Percentiles rank a stretch among this genome's conserved stretches.
Evolutionary conservation across 306 rosid genomes (phyloP).

Genomic region (Gynostemma pentaphyllum): DNA sequence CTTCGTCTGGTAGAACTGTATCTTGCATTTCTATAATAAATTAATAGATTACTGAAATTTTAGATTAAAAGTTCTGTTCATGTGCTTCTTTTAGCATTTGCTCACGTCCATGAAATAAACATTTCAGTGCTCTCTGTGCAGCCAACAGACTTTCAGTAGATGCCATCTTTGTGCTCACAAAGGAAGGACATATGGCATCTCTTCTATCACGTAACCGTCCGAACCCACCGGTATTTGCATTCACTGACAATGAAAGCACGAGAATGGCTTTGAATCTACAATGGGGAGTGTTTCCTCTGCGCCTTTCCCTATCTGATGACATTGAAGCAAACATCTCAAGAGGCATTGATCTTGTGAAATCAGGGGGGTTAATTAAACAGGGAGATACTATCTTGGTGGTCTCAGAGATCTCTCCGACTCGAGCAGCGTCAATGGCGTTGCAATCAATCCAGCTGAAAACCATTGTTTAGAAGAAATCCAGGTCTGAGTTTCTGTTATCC

Average conservation of each 20-base stretch:
- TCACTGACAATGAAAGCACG: conserved; percentile 45
- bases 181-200: conserved; percentile 79
- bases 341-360: conserved; percentile 46
- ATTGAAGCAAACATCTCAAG: conserved; percentile 56
- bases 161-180: conserved; percentile 80
- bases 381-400: conserved; percentile 62
- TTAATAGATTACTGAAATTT: neutral
- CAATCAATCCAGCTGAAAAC: conserved; percentile 83
- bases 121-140: conserved; percentile 24
- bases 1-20: neutral
- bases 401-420: conserved; percentile 52
- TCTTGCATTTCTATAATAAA: neutral
- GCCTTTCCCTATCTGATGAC: conserved; percentile 52
- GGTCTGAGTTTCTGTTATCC: neutral
- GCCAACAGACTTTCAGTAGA: conserved; percentile 89
- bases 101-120: neutral
- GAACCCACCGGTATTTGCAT: conserved; percentile 80
- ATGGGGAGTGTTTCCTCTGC: conserved; percentile 81
- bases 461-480: conserved; percentile 21
- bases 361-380: conserved; percentile 41
- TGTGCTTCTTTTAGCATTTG: neutral
- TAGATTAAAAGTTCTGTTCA: neutral
- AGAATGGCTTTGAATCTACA: conserved; percentile 65
- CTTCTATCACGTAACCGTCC: conserved; percentile 77
- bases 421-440: conserved; percentile 33